phyloP scores from a whole-genome alignment of 176 grass and related monocot species.

The Carex kokanica region DNA sequence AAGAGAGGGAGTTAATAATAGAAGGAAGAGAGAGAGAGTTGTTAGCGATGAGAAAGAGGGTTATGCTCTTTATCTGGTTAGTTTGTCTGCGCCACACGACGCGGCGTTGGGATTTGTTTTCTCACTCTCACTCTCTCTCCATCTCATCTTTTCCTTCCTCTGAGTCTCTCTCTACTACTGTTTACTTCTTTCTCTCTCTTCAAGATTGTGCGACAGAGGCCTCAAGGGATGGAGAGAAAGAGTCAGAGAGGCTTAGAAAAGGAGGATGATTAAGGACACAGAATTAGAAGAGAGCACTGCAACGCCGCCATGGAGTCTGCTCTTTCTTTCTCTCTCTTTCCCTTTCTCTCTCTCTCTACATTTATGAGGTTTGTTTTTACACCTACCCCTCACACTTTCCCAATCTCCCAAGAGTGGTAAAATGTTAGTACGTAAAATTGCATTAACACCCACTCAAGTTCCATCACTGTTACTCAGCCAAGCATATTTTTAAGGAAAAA shows the following conservation, averaged over 20 bases:
- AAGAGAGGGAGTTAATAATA: conserved; percentile 4
- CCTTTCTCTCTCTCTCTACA: background rate
- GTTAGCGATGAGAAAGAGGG: conserved; percentile 14
- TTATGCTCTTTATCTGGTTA: conserved; percentile 23
- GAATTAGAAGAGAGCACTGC: conserved; percentile 27
- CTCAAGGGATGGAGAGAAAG: background rate
- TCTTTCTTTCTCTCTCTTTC: background rate
- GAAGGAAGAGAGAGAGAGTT: conserved; percentile 13
- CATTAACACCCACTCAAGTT: background rate
- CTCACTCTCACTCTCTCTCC: background rate
- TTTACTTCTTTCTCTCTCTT: background rate
- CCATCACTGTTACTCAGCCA: background rate
- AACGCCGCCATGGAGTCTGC: conserved; percentile 33
- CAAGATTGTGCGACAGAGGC: background rate
- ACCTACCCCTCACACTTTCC: conserved; percentile 20
- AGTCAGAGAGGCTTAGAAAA: background rate
- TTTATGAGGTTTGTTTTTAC: conserved; percentile 25
- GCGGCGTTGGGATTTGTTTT: conserved; percentile 33
- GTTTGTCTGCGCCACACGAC: conserved; percentile 31
- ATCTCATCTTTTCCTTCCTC: background rate
- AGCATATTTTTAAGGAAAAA: background rate
- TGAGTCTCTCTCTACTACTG: background rate
- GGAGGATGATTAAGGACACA: conserved; percentile 8
- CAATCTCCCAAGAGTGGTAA: background rate
- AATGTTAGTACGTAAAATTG: background rate